Percentiles rank a stretch among this genome's conserved stretches.
phyloP scores from a whole-genome alignment of 75 land plant genomes.

The Pinus albicaulis region DNA sequence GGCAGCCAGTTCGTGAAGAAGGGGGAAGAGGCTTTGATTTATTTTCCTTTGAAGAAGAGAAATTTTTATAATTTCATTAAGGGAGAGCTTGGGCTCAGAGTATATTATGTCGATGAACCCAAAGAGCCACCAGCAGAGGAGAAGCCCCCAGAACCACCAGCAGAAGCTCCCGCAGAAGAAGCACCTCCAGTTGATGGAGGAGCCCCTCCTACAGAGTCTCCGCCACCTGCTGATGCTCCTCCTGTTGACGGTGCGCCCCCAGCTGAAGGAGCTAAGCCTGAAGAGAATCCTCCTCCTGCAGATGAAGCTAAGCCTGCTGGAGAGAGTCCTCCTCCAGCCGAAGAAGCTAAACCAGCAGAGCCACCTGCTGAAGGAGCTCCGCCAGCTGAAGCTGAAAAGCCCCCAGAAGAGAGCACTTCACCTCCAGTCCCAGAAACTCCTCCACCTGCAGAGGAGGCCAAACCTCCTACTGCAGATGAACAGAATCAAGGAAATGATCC shows the following conservation, averaged over 20 bases:
- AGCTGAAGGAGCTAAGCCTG: background rate
- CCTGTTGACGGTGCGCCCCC: background rate
- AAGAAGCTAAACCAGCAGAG: background rate
- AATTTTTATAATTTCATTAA: conserved; percentile 56
- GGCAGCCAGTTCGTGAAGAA: conserved; percentile 47
- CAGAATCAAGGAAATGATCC: background rate
- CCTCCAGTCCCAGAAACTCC: conserved; percentile 8
- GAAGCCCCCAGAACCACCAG: conserved; percentile 1
- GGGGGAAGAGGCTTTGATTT: conserved; percentile 69
- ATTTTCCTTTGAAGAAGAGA: conserved; percentile 59
- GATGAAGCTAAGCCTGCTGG: background rate
- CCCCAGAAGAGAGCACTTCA: background rate
- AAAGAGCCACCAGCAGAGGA: conserved; percentile 5
- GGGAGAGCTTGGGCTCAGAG: conserved; percentile 68
- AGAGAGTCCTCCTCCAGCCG: background rate
- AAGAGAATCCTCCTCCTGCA: background rate
- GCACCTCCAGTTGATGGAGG: conserved; percentile 2
- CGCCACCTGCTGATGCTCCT: conserved; percentile 15
- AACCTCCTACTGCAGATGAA: background rate
- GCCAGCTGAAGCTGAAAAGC: background rate
- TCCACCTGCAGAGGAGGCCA: conserved; percentile 1
- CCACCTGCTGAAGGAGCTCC: background rate
- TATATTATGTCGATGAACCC: conserved; percentile 30
- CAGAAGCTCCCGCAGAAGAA: conserved; percentile 4
- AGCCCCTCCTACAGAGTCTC: background rate